Percentiles rank a stretch among this genome's conserved stretches.
Conservation (phyloP, 225 moss, liverwort and hornwort genomes). For the Antitrichia curtipendula region DNA sequence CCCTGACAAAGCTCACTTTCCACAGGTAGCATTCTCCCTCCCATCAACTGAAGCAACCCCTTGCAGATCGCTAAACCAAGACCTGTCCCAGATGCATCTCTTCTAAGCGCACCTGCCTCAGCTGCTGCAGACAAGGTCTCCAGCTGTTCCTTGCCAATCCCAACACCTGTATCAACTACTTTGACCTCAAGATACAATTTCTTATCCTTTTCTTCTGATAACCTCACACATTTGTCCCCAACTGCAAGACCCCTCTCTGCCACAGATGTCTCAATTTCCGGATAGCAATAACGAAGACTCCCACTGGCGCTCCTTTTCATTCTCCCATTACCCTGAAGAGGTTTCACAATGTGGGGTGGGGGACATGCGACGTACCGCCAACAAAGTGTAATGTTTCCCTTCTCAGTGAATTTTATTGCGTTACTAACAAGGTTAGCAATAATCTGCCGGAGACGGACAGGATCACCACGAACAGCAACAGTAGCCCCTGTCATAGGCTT, state of each 20-base stretch:
- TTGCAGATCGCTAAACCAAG: constrained; percentile 86
- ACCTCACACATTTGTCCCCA: too few species aligned
- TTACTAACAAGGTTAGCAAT: constrained; percentile 69
- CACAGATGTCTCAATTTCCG: not conserved
- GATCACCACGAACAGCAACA: constrained; percentile 69
- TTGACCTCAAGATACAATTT: constrained; percentile 77
- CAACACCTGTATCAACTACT: constrained; percentile 69
- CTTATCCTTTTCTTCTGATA: too few species aligned
- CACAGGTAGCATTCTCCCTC: constrained; percentile 55
- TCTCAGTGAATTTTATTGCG: constrained; percentile 68
- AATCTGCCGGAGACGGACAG: constrained; percentile 87
- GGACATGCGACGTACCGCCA: constrained; percentile 60
- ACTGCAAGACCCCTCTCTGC: not conserved
- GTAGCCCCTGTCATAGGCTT: constrained; percentile 15
- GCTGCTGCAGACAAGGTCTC: constrained; percentile 47
- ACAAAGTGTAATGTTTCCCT: constrained; percentile 39
- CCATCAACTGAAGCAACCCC: constrained; percentile 66
- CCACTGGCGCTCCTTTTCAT: constrained; percentile 41
- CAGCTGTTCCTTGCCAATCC: constrained; percentile 70
- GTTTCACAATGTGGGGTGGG: not conserved
- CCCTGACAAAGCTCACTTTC: constrained; percentile 57
- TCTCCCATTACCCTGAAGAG: not conserved
- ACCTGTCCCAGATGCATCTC: constrained; percentile 74
- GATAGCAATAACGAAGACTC: not conserved
- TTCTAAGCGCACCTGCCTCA: constrained; percentile 62